phyloP scores from a whole-genome alignment of 768 basidiomycete genomes.

The Boletus eberwhitei region DNA sequence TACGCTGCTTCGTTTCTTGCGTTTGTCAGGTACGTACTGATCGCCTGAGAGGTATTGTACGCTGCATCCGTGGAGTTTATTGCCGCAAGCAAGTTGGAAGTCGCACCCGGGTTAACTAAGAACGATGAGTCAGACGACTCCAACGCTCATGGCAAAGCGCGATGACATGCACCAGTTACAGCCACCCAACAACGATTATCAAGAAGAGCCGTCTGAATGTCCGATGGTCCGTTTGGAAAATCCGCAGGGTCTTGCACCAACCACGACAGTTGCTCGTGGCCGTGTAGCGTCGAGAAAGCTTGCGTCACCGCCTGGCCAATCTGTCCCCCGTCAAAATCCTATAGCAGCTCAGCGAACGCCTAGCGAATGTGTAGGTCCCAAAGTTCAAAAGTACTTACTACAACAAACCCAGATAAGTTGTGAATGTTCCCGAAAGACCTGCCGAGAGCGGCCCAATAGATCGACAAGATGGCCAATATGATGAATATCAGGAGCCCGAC shows the following conservation, averaged over 20 bases:
- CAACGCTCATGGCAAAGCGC: not conserved
- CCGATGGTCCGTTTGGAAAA: constrained; percentile 44
- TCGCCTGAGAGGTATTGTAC: constrained; percentile 47
- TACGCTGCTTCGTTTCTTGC: constrained; percentile 59
- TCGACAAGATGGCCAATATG: constrained; percentile 50
- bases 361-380: not conserved
- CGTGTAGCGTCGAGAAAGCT: constrained; percentile 32
- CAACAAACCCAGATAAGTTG: constrained; percentile 53
- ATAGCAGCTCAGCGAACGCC: not conserved
- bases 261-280: constrained; percentile 44
- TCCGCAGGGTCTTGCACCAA: constrained; percentile 35
- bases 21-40: constrained; percentile 46
- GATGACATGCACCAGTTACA: constrained; percentile 43
- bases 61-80: constrained; percentile 39
- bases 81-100: constrained; percentile 34
- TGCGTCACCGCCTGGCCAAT: constrained; percentile 47
- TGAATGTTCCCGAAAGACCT: constrained; percentile 35
- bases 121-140: not conserved
- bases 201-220: constrained; percentile 43
- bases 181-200: constrained; percentile 55
- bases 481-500: constrained; percentile 37
- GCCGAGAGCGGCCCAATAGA: constrained; percentile 62
- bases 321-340: constrained; percentile 61
- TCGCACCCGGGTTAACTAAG: constrained; percentile 43
- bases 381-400: constrained; percentile 39